Conservation (phyloP, 2,329 filamentous ascomycete species). For the Parasarocladium wereldwijsianum region DNA sequence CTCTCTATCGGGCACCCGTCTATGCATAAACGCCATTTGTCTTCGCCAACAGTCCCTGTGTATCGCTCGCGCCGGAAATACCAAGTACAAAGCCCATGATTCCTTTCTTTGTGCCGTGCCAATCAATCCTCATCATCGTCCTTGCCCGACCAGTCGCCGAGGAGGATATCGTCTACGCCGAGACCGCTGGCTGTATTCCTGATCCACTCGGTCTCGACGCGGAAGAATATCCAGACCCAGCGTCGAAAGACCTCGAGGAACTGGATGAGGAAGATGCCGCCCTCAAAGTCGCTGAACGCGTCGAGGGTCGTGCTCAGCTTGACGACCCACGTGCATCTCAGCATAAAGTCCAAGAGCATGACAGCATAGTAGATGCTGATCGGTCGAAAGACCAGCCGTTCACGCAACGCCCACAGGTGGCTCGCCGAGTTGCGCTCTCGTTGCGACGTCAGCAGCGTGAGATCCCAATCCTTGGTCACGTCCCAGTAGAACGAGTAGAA, state of each 20-base stretch:
- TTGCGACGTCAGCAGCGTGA: conserved; percentile 58
- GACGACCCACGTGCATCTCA: conserved; percentile 83
- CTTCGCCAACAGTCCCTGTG: too few relatives aligned
- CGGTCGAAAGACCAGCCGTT: conserved; percentile 56
- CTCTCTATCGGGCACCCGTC: too few relatives aligned
- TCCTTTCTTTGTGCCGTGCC: not conserved
- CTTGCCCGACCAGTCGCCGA: conserved; percentile 57
- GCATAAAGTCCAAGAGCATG: conserved; percentile 60
- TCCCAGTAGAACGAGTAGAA: conserved; percentile 99
- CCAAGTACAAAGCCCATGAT: conserved; percentile 1
- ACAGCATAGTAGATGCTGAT: conserved; percentile 69
- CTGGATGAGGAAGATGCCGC: conserved; percentile 77
- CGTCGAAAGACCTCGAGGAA: conserved; percentile 73
- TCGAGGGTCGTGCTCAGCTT: conserved; percentile 74
- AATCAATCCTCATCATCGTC: conserved; percentile 25
- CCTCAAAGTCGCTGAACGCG: conserved; percentile 75
- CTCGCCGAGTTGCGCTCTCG: conserved; percentile 44
- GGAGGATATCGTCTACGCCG: conserved; percentile 54
- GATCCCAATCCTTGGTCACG: conserved; percentile 89
- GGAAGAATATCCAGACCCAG: conserved; percentile 96
- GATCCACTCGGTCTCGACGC: conserved; percentile 88
- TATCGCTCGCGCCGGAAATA: too few relatives aligned
- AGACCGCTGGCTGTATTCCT: conserved; percentile 36
- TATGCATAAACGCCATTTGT: too few relatives aligned
- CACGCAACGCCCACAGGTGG: conserved; percentile 64